phyloP scores from a whole-genome alignment of 495 filamentous ascomycete genomes.

The Evansstolkia leycettana region DNA sequence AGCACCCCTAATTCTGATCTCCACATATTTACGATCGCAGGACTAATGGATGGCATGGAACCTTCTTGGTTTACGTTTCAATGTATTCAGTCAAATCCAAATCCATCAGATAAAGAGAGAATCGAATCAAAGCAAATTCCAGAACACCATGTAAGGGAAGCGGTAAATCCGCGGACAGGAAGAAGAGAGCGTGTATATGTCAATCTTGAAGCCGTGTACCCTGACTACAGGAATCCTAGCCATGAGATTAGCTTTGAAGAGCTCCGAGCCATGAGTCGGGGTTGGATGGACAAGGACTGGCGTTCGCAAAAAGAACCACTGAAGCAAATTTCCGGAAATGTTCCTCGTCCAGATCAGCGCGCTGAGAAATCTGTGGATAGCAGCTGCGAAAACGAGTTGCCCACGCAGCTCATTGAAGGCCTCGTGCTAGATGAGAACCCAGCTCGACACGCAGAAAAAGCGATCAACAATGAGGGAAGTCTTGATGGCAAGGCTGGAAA shows the following conservation, averaged over 20 bases:
- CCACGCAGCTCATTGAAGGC: slow-evolving; percentile 18
- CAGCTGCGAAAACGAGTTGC: slow-evolving; percentile 9
- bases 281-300: slow-evolving; percentile 69
- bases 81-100: slow-evolving; percentile 49
- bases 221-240: slow-evolving; percentile 50
- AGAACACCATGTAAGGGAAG: slow-evolving; percentile 53
- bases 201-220: slow-evolving; percentile 74
- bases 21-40: slow-evolving; percentile 85
- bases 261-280: slow-evolving; percentile 63
- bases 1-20: slow-evolving; percentile 26
- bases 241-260: slow-evolving; percentile 84
- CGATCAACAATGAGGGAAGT: slow-evolving; percentile 18
- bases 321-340: slow-evolving; percentile 28
- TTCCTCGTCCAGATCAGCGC: slow-evolving; percentile 7
- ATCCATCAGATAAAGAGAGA: slow-evolving; percentile 26
- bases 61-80: slow-evolving; percentile 42
- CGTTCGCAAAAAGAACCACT: slow-evolving; percentile 23
- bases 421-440: slow-evolving; percentile 13
- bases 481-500: slow-evolving; percentile 25
- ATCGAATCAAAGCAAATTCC: slow-evolving; percentile 21
- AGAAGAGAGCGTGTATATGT: slow-evolving; percentile 77
- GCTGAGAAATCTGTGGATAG: slow-evolving; percentile 6
- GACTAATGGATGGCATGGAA: slow-evolving; percentile 77
- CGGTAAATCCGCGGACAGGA: slow-evolving; percentile 64
- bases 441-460: slow-evolving; percentile 5